These are phyloP conservation scores for Sarocladium kiliense DNA, from an alignment of 2,329 filamentous ascomycete genomes.

Conservation along the genomic window DNA sequence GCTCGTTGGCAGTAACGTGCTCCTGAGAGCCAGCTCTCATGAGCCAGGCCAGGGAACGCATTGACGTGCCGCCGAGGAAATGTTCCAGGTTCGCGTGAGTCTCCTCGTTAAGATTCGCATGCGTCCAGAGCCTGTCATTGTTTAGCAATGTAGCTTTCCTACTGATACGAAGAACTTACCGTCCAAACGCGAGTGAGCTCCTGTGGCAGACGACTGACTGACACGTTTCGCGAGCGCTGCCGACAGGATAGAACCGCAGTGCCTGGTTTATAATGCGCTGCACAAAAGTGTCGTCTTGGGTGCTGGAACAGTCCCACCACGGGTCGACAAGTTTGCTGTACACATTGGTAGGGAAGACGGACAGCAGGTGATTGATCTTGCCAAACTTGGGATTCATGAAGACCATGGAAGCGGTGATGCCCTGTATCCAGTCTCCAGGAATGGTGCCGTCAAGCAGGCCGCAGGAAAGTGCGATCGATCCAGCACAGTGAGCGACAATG, in stretches of 20 bases:
- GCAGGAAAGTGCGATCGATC: constrained; percentile 50
- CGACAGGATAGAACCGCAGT: constrained; percentile 52
- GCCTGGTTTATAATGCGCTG: constrained; percentile 50
- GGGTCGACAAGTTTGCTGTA: constrained; percentile 14
- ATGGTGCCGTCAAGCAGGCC: constrained; percentile 59
- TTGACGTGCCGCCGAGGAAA: constrained; percentile 59
- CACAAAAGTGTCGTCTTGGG: constrained; percentile 25
- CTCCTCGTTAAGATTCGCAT: constrained; percentile 59
- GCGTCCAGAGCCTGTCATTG: constrained; percentile 45
- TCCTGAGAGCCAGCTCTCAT: constrained; percentile 50
- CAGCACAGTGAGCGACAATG: constrained; percentile 58
- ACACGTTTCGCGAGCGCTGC: constrained; percentile 49
- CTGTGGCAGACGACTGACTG: constrained; percentile 58
- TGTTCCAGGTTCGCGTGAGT: constrained; percentile 58
- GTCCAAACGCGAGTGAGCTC: constrained; percentile 53
- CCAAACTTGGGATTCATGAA: constrained; percentile 52
- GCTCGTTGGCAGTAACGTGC: constrained; percentile 46
- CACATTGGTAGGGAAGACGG: constrained; percentile 11
- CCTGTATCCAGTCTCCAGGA: constrained; percentile 49
- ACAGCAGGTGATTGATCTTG: constrained; percentile 14
- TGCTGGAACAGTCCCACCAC: constrained; percentile 17
- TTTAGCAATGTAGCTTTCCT: neutral
- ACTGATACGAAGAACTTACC: constrained; percentile 20
- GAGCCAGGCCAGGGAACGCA: constrained; percentile 50
- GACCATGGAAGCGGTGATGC: constrained; percentile 54